Evolutionary conservation across 495 filamentous ascomycete genomes (phyloP).

Genomic region (Neurospora hispaniola): DNA sequence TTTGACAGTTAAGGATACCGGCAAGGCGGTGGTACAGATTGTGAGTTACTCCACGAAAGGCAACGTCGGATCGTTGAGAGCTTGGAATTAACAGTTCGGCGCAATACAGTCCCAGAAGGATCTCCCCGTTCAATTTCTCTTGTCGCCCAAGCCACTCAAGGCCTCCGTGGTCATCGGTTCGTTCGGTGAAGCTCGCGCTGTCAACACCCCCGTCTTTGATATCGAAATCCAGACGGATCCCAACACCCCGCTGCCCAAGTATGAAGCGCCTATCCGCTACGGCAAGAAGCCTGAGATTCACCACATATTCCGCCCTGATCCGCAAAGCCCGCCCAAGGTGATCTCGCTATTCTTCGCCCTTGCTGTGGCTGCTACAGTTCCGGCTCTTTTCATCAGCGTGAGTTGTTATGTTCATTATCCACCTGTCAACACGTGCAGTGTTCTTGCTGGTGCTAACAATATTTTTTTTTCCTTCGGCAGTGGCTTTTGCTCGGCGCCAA

Average conservation of each 20-base stretch:
- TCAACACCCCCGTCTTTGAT: conserved; percentile 58
- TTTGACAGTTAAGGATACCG: conserved; percentile 73
- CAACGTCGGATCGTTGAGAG: background rate
- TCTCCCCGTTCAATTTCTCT: conserved; percentile 73
- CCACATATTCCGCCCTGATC: conserved; percentile 77
- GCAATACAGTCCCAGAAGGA: conserved; percentile 71
- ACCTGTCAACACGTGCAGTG: background rate
- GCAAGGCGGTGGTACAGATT: conserved; percentile 73
- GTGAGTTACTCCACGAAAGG: conserved; percentile 38
- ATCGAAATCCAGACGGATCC: conserved; percentile 46
- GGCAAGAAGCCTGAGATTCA: conserved; percentile 74
- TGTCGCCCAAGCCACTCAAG: conserved; percentile 51
- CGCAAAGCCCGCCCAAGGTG: conserved; percentile 70
- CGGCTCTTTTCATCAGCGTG: conserved; percentile 61
- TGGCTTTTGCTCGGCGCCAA: conserved; percentile 83
- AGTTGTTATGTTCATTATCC: conserved; percentile 19
- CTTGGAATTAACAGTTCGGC: conserved; percentile 1
- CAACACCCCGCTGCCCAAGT: conserved; percentile 46
- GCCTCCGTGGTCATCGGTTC: conserved; percentile 77
- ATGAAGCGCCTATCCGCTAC: conserved; percentile 63
- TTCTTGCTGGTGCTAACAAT: conserved; percentile 5
- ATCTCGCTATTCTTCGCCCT: conserved; percentile 69
- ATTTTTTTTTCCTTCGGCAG: conserved; percentile 25
- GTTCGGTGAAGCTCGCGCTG: conserved; percentile 63
- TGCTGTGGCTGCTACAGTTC: conserved; percentile 59